phyloP scores from a whole-genome alignment of 108 stramenopile genomes.

The Cylindrotheca fusiformis region DNA sequence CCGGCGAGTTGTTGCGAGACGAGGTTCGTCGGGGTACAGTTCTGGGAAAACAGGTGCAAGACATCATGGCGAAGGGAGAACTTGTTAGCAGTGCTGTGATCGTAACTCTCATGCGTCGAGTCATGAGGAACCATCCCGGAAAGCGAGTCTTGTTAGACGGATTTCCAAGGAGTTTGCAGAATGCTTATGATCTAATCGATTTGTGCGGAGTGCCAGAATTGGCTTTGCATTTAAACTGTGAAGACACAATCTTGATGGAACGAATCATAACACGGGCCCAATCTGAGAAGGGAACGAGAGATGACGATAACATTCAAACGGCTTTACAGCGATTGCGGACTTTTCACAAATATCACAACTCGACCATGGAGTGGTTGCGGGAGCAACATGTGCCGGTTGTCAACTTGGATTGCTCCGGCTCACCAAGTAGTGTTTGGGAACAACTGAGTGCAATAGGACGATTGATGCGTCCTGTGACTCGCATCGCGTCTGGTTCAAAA shows the following conservation, averaged over 20 bases:
- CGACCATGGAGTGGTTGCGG: slow-evolving; percentile 71
- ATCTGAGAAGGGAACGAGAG: slow-evolving; percentile 24
- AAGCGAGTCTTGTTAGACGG: slow-evolving; percentile 88
- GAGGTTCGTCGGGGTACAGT: slow-evolving; percentile 81
- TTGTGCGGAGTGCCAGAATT: slow-evolving; percentile 78
- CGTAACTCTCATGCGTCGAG: slow-evolving; percentile 73
- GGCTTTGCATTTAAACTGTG: slow-evolving; percentile 77
- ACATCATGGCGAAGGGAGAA: slow-evolving; percentile 86
- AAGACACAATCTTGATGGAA: slow-evolving; percentile 77
- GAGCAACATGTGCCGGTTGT: slow-evolving; percentile 80
- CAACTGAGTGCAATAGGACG: slow-evolving; percentile 73
- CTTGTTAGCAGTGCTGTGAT: slow-evolving; percentile 82
- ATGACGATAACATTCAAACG: slow-evolving; percentile 82
- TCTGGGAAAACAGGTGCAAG: slow-evolving; percentile 81
- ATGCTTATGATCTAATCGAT: slow-evolving; percentile 67
- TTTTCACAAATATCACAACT: slow-evolving; percentile 72
- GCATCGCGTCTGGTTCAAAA: neutral
- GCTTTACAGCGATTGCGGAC: slow-evolving; percentile 71
- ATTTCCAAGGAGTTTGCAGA: slow-evolving; percentile 79
- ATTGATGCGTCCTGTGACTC: slow-evolving; percentile 49
- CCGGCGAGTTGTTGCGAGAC: slow-evolving; percentile 91
- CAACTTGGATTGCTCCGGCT: slow-evolving; percentile 76
- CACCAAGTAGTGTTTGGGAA: slow-evolving; percentile 77
- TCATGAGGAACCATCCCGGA: slow-evolving; percentile 75
- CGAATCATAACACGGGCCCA: slow-evolving; percentile 58